Percentiles rank a stretch among this genome's conserved stretches.
These are phyloP conservation scores for Wickerhamomyces subpelliculosus DNA, from an alignment of 805 yeast species.

Conservation along the genomic window DNA sequence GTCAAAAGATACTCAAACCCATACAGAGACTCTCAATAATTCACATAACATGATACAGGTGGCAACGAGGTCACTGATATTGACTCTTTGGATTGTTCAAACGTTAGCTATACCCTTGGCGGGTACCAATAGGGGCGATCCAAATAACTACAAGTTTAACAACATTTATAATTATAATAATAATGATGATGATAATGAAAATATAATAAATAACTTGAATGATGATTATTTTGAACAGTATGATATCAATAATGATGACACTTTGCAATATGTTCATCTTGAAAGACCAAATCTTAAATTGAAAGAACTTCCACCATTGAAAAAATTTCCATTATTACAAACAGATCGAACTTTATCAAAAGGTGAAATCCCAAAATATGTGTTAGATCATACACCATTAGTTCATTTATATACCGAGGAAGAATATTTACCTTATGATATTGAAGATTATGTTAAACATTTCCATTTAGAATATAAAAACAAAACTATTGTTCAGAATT, in stretches of 20 bases:
- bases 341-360: constrained; percentile 31
- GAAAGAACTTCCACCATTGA: constrained; percentile 30
- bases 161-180: too few species aligned
- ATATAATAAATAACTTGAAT: constrained; percentile 1
- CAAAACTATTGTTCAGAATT: constrained; percentile 34
- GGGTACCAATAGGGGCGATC: too few species aligned
- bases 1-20: too few species aligned
- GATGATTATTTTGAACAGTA: constrained; percentile 12
- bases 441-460: constrained; percentile 58
- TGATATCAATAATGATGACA: constrained; percentile 4
- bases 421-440: constrained; percentile 75
- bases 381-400: constrained; percentile 61
- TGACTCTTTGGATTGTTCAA: too few species aligned
- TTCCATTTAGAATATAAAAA: constrained; percentile 50
- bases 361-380: constrained; percentile 61
- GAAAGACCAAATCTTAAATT: not conserved
- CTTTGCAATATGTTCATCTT: constrained; percentile 4
- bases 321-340: constrained; percentile 21
- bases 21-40: too few species aligned
- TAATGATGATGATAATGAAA: not conserved
- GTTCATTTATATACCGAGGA: constrained; percentile 90
- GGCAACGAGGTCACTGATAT: too few species aligned
- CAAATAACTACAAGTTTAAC: too few species aligned
- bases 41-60: too few species aligned
- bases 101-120: too few species aligned